Evolutionary conservation across 176 grass and related monocot genomes (phyloP).

Genomic region (Raddia distichophylla): DNA sequence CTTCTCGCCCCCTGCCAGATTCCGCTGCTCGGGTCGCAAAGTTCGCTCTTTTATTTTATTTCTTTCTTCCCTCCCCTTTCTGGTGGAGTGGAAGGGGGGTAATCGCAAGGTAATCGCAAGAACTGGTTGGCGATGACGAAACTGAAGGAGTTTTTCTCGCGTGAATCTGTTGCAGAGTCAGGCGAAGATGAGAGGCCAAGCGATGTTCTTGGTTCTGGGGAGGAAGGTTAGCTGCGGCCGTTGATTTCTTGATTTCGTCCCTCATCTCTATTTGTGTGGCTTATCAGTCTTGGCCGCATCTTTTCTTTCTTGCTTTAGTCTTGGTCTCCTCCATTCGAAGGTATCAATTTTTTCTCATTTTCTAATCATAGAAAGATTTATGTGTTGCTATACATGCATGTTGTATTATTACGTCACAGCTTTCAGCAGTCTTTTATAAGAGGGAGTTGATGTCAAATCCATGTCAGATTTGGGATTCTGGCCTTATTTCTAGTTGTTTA

Average conservation of each 20-base stretch:
- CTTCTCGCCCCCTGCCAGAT: conserved; percentile 17
- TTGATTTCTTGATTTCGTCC: conserved; percentile 5
- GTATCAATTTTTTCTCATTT: conserved; percentile 18
- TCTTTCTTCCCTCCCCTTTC: conserved; percentile 9
- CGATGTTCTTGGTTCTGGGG: conserved; percentile 44
- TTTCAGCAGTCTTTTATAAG: background rate
- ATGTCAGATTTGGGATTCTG: conserved; percentile 36
- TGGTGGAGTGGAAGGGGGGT: conserved; percentile 6
- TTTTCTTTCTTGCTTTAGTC: conserved; percentile 24
- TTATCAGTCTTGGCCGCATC: background rate
- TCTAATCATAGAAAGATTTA: conserved; percentile 8
- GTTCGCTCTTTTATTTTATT: background rate
- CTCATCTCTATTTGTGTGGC: conserved; percentile 6
- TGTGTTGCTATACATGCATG: background rate
- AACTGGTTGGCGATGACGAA: conserved; percentile 46
- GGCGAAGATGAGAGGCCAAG: conserved; percentile 35
- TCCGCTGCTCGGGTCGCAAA: conserved; percentile 12
- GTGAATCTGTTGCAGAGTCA: conserved; percentile 55
- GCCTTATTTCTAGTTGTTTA: background rate
- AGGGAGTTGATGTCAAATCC: conserved; percentile 8
- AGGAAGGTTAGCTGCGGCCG: conserved; percentile 51
- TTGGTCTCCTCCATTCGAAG: background rate
- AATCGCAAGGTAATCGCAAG: conserved; percentile 14
- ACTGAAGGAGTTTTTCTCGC: conserved; percentile 59
- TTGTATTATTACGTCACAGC: background rate